phyloP scores from a whole-genome alignment of 176 grass and related monocot genomes.

The Eragrostis nindensis region DNA sequence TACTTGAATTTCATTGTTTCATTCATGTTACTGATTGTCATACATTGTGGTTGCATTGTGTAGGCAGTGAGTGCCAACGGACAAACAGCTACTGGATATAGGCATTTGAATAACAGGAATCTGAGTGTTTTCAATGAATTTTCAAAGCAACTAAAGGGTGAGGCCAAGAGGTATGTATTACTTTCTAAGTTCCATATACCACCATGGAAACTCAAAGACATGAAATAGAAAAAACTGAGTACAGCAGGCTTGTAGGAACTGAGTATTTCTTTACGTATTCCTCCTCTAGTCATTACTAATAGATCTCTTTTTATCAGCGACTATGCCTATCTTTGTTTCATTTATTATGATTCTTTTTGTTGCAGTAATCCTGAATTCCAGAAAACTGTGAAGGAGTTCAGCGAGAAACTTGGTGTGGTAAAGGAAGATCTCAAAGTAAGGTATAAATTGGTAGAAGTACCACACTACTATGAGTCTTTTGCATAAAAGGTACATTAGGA shows the following conservation, averaged over 20 bases:
- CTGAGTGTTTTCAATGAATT: conserved; percentile 98
- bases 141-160: conserved; percentile 93
- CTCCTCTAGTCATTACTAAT: not conserved
- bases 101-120: conserved; percentile 62
- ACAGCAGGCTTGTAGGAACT: not conserved
- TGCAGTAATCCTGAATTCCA: conserved; percentile 90
- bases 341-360: conserved; percentile 37
- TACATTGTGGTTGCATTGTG: conserved; percentile 15
- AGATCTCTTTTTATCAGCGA: not conserved
- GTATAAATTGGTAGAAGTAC: conserved; percentile 46
- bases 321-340: conserved; percentile 9
- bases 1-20: conserved; percentile 1
- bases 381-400: conserved; percentile 83
- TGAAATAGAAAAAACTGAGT: not conserved
- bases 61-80: conserved; percentile 54
- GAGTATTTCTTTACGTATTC: conserved; percentile 26
- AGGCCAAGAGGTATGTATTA: conserved; percentile 72
- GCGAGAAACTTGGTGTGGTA: conserved; percentile 86
- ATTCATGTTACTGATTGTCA: conserved; percentile 29
- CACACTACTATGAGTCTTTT: conserved; percentile 13
- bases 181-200: not conserved
- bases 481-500: not conserved
- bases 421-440: conserved; percentile 95
- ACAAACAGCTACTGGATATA: conserved; percentile 44
- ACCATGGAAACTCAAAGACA: not conserved